These are phyloP conservation scores for Cystofilobasidium capitatum DNA, from an alignment of 768 basidiomycete species.

Conservation along the genomic window DNA sequence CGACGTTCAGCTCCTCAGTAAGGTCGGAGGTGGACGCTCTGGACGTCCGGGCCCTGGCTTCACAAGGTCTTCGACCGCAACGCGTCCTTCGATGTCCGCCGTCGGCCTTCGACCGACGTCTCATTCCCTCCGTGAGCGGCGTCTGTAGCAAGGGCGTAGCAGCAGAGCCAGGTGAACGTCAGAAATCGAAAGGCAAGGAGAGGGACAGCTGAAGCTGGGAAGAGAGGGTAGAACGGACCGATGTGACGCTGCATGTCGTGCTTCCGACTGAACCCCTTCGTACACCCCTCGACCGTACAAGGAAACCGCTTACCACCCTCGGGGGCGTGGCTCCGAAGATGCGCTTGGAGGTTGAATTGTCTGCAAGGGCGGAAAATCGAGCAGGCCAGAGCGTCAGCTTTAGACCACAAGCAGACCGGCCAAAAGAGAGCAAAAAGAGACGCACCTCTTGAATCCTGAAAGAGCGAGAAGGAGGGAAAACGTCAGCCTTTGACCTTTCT, in stretches of 20 bases:
- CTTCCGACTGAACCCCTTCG: background rate
- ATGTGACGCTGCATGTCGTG: slow-evolving; percentile 1
- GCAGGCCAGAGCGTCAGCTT: no score
- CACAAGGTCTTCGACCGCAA: background rate
- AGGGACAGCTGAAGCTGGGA: background rate
- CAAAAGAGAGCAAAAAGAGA: background rate
- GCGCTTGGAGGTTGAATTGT: background rate
- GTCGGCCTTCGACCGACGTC: background rate
- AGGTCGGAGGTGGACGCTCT: no score
- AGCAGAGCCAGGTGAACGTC: background rate
- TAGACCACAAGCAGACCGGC: no score
- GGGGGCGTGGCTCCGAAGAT: background rate
- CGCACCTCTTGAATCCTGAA: slow-evolving; percentile 6
- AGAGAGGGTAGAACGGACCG: background rate
- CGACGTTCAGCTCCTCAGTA: no score
- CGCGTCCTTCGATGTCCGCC: background rate
- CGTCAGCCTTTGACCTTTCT: no score
- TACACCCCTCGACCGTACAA: background rate
- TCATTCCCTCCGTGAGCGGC: no score
- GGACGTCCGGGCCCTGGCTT: no score
- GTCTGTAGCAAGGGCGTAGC: background rate
- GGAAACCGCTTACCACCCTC: slow-evolving; percentile 4
- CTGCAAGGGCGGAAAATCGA: background rate
- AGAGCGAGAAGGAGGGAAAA: no score
- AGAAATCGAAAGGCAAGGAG: background rate